A percentile compares a stretch with the other conserved stretches of the same genome.
phyloP scores from a whole-genome alignment of 805 yeast genomes.

The Schwanniomyces sp. region DNA sequence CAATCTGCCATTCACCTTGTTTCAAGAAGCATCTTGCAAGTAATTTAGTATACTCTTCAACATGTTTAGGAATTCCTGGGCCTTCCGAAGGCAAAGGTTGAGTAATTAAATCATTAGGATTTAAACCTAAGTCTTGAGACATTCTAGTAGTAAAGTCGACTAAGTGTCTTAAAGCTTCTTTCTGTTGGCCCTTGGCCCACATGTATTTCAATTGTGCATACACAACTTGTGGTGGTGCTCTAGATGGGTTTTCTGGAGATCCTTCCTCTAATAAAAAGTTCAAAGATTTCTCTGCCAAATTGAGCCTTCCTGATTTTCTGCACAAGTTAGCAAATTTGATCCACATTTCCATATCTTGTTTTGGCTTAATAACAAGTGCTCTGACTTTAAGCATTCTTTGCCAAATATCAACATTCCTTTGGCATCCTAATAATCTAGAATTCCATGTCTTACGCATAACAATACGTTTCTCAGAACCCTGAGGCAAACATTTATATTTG shows the following conservation, averaged over 20 bases:
- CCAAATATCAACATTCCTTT: slow-evolving; percentile 98
- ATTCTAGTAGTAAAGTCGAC: slow-evolving; percentile 89
- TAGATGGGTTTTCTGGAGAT: slow-evolving; percentile 58
- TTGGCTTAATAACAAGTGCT: slow-evolving; percentile 89
- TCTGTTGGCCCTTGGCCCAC: slow-evolving; percentile 93
- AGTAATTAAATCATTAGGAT: slow-evolving; percentile 82
- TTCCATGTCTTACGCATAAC: slow-evolving; percentile 92
- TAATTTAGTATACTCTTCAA: slow-evolving; percentile 78
- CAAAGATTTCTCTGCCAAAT: slow-evolving; percentile 88
- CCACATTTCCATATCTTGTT: slow-evolving; percentile 97
- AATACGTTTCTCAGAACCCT: slow-evolving; percentile 73
- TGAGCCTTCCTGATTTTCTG: slow-evolving; percentile 89
- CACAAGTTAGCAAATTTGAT: slow-evolving; percentile 96
- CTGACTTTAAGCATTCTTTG: slow-evolving; percentile 91
- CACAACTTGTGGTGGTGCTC: slow-evolving; percentile 95
- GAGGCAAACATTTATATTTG: slow-evolving; percentile 81
- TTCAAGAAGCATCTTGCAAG: slow-evolving; percentile 93
- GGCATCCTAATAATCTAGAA: slow-evolving; percentile 88
- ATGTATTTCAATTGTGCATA: slow-evolving; percentile 94
- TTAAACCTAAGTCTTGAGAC: slow-evolving; percentile 84
- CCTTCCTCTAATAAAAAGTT: slow-evolving; percentile 77
- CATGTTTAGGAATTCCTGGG: slow-evolving; percentile 72
- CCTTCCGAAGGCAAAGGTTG: slow-evolving; percentile 77
- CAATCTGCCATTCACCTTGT: slow-evolving; percentile 98
- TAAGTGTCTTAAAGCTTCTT: slow-evolving; percentile 81